phyloP scores from a whole-genome alignment of 75 land plant species.

The Cryptomeria japonica region DNA sequence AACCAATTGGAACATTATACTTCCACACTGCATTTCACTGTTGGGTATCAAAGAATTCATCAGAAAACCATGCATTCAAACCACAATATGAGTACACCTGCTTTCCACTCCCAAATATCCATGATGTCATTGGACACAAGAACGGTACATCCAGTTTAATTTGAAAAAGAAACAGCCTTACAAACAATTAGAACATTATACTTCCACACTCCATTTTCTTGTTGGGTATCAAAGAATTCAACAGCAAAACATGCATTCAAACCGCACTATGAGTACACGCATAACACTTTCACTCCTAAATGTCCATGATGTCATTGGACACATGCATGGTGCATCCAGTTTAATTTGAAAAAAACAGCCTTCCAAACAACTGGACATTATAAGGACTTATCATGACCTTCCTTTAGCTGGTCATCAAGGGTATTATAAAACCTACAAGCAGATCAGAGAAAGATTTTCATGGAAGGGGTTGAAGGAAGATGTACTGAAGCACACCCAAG shows the following conservation, averaged over 20 bases:
- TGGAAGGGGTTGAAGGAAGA: no score
- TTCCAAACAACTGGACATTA: no score
- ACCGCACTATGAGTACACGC: no score
- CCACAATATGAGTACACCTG: no score
- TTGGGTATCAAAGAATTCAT: not conserved
- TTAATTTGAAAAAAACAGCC: not conserved
- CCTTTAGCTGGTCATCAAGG: no score
- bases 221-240: not conserved
- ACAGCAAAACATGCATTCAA: not conserved
- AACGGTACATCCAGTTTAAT: no score
- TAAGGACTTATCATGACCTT: no score
- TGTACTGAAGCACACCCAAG: no score
- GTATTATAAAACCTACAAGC: no score
- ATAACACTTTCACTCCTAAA: no score
- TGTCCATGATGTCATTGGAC: not conserved
- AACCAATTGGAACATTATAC: not conserved
- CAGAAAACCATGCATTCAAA: not conserved
- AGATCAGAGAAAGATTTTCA: no score
- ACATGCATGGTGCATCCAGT: not conserved
- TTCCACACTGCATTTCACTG: not conserved
- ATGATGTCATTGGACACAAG: not conserved
- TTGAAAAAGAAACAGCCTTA: not conserved
- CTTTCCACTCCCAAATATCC: not conserved
- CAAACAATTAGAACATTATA: no score
- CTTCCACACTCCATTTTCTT: not conserved